Base-by-base conservation (phyloP, 108 stramenopile genomes). In the Nitzschia putrida region DNA sequence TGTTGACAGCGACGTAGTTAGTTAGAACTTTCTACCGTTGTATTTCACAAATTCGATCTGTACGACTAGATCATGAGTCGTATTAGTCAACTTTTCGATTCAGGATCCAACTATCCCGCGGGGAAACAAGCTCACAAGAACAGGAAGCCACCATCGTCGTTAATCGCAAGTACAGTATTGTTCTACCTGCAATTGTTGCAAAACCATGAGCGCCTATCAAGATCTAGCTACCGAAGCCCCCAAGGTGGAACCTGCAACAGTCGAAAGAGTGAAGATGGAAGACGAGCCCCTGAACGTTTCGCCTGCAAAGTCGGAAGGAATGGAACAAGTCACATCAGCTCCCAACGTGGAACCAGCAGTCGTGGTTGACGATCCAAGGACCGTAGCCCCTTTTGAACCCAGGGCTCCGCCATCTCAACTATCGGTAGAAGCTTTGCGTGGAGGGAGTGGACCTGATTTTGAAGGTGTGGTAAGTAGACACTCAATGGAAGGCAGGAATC, bases 181-280 rank as follows among this genome's bases (percentile, higher is more conserved):
- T 49, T 4, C 47, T 49, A 18, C 47, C 18, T 9, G 18, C 47
- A 49, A 34, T 4, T 34, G 4, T 34, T 34, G 29, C 29, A 34
- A 34, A 34, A 4, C n/a, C 29, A 72, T 72, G 63, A 72, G 61
- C 24, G 71, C 63, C 9, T 55, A 56, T 25, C 41, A 64, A 16
- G 61, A 71, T n/a, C 52, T 84, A 20, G 83, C 83, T 20, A 38
- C 74, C 51, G 78, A 84, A 12, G 87, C 87, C 45, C 87, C 87
- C 6, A 58, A 67, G n/a, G 84, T 85, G 11, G 87, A 79, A 53
- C 58, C 76, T 24, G 87, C 82, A 22, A 53, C 9, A 22, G 83
- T 80, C 14, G 42, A 57, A 0, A 37, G 66, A 42, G 76, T 81
- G 0, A 2, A 18, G 20, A 25, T 7, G 3, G 56, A 53, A 29